Conservation (phyloP, 2,329 filamentous ascomycete genomes). For the Drechslerella dactyloides region DNA sequence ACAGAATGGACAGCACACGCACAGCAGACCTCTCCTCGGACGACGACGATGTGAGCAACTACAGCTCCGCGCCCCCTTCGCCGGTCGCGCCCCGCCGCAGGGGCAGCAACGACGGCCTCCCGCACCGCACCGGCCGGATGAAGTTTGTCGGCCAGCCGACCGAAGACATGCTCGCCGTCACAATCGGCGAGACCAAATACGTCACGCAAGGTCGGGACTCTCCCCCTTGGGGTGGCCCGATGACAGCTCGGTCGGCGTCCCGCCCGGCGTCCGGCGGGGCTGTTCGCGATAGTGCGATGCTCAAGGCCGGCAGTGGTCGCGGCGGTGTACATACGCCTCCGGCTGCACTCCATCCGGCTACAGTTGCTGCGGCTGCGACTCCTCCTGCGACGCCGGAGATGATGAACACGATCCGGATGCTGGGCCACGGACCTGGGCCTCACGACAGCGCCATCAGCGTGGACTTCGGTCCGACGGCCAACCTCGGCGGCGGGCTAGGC, state of each 20-base stretch:
- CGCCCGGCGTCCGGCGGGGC: neutral
- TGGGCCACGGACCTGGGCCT: constrained; percentile 12
- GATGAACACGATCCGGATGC: constrained; percentile 9
- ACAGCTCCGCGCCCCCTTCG: constrained; percentile 15
- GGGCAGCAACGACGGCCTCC: constrained; percentile 8
- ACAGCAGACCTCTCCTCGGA: neutral
- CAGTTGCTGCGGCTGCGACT: constrained; percentile 7
- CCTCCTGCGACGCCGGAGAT: neutral
- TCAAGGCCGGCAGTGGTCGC: no score
- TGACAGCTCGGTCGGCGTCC: constrained; percentile 2
- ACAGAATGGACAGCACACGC: constrained; percentile 4
- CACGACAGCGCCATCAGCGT: constrained; percentile 31
- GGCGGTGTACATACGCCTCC: no score
- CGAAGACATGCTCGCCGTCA: constrained; percentile 44
- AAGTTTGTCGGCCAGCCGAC: constrained; percentile 49
- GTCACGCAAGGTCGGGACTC: constrained; percentile 14
- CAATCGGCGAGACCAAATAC: constrained; percentile 41
- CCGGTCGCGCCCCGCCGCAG: constrained; percentile 12
- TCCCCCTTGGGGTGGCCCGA: neutral
- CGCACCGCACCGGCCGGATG: constrained; percentile 32
- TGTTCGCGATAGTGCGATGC: neutral
- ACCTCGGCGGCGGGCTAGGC: constrained; percentile 21
- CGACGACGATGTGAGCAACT: constrained; percentile 19
- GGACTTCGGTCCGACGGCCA: constrained; percentile 41
- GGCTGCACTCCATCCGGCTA: neutral